Percentiles rank a stretch among this genome's conserved stretches.
phyloP scores from a whole-genome alignment of 2,329 filamentous ascomycete genomes.

The Zymoseptoria pseudotritici region DNA sequence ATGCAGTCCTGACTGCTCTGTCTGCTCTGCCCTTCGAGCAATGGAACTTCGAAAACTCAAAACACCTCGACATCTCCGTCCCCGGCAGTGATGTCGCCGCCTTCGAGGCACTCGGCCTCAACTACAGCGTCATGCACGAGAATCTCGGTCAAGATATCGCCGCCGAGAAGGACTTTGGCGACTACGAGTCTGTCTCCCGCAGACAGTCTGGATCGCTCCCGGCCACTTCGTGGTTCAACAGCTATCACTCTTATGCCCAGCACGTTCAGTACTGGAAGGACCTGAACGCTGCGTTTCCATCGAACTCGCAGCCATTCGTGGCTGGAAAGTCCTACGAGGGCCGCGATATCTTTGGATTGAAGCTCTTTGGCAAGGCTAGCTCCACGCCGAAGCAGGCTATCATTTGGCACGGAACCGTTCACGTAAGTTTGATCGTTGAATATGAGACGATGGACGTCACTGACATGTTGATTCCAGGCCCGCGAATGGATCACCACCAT shows the following conservation, averaged over 20 bases:
- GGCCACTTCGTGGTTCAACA: conserved; percentile 16
- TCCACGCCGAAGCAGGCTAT: conserved; percentile 15
- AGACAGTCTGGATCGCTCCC: conserved; percentile 12
- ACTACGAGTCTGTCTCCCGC: conserved; percentile 7
- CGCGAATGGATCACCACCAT: conserved; percentile 22
- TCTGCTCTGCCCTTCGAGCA: conserved; percentile 12
- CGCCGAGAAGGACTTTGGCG: conserved; percentile 5
- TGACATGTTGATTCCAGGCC: conserved; percentile 17
- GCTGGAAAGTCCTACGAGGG: conserved; percentile 17
- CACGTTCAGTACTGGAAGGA: conserved; percentile 20
- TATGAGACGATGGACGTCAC: conserved; percentile 17
- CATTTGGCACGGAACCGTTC: conserved; percentile 19
- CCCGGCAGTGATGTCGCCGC: conserved; percentile 5
- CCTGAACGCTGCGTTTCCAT: conserved; percentile 15
- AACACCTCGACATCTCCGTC: conserved; percentile 15
- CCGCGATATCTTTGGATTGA: conserved; percentile 19
- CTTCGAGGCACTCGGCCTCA: conserved; percentile 13
- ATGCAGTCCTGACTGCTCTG: conserved; percentile 5
- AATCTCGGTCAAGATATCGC: conserved; percentile 17
- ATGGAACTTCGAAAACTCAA: conserved; percentile 9
- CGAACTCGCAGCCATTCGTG: conserved; percentile 17
- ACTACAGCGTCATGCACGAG: conserved; percentile 14
- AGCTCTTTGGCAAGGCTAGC: conserved; percentile 18
- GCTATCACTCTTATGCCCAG: conserved; percentile 21
- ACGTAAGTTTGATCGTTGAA: conserved; percentile 7